A percentile compares a stretch with the other conserved stretches of the same genome.
Conservation (phyloP, 2,329 filamentous ascomycete genomes). For the Dendryphion nanum region DNA sequence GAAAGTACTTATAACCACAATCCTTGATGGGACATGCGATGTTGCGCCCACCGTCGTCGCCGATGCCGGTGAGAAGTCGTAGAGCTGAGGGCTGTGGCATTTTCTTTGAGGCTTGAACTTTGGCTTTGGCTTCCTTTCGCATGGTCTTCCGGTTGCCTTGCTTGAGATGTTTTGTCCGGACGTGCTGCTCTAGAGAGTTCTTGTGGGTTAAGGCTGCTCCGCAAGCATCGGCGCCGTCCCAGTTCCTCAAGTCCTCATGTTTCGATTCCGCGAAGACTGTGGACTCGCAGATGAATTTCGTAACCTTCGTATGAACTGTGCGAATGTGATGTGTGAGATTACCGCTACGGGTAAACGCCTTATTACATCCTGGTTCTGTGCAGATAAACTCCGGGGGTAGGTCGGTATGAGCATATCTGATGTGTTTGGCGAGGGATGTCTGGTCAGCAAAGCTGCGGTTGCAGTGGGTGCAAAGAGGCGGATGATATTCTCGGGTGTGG, state of each 20-base stretch:
- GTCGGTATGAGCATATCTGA: constrained; percentile 68
- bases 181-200: constrained; percentile 75
- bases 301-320: constrained; percentile 70
- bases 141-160: constrained; percentile 42
- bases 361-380: constrained; percentile 65
- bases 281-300: constrained; percentile 74
- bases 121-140: constrained; percentile 40
- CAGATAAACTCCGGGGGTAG: constrained; percentile 54
- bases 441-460: constrained; percentile 62
- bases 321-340: constrained; percentile 80
- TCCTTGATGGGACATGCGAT: constrained; percentile 52
- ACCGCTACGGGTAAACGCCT: constrained; percentile 77
- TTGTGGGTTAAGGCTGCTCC: constrained; percentile 75
- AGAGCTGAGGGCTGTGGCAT: constrained; percentile 25
- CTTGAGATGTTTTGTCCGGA: constrained; percentile 79
- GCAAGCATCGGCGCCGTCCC: constrained; percentile 69
- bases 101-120: constrained; percentile 25
- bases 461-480: constrained; percentile 72
- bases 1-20: constrained; percentile 57
- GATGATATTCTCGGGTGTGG: constrained; percentile 72
- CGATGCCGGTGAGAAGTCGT: constrained; percentile 56
- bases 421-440: constrained; percentile 59
- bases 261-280: constrained; percentile 58
- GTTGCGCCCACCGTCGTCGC: constrained; percentile 51
- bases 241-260: constrained; percentile 57